Evolutionary conservation across 805 yeast species (phyloP).

Genomic region (Danielia reshetovae): DNA sequence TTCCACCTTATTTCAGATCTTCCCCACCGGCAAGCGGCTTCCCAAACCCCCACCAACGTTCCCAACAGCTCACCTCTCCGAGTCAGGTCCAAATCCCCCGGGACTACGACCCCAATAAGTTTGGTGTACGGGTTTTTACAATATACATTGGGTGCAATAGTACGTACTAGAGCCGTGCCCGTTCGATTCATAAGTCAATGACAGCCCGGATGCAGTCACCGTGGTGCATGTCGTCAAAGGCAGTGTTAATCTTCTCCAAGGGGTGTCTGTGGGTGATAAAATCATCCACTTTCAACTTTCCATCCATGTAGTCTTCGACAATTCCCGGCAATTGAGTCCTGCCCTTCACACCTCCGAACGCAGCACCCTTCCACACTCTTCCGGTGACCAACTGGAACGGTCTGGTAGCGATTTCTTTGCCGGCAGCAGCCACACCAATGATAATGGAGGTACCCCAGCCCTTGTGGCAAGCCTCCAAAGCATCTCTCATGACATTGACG

Average conservation of each 20-base stretch:
- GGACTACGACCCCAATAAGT: not conserved
- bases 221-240: conserved; percentile 91
- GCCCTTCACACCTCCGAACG: conserved; percentile 99
- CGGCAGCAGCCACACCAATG: conserved; percentile 99
- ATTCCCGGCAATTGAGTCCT: conserved; percentile 90
- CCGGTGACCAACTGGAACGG: conserved; percentile 99
- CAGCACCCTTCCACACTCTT: conserved; percentile 98
- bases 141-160: not conserved
- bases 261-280: conserved; percentile 88
- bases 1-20: too few species aligned
- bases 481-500: conserved; percentile 89
- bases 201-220: conserved; percentile 96
- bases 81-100: too few species aligned
- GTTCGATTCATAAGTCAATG: conserved; percentile 39
- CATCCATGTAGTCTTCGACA: conserved; percentile 79
- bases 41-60: too few species aligned
- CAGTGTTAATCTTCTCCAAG: conserved; percentile 74
- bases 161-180: not conserved
- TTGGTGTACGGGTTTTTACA: not conserved
- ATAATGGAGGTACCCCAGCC: conserved; percentile 98
- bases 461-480: conserved; percentile 95
- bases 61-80: too few species aligned
- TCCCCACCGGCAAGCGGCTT: too few species aligned
- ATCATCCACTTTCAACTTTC: conserved; percentile 85
- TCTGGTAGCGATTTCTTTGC: conserved; percentile 92